These are phyloP conservation scores for Isatis tinctoria DNA, from an alignment of 345 rosid genomes.

Conservation along the genomic window DNA sequence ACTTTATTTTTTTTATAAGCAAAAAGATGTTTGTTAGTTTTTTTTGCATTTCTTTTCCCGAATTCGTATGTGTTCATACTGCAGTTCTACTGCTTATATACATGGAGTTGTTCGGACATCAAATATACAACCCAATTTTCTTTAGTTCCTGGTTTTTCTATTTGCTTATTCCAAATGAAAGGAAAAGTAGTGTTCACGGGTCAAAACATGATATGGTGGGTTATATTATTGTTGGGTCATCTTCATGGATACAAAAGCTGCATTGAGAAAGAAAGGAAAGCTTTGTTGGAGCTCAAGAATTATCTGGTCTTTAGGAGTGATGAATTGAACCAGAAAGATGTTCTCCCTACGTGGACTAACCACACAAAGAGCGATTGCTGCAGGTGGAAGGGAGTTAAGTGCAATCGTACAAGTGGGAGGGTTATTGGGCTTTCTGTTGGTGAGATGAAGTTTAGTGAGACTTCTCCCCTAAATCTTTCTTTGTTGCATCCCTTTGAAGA, in stretches of 20 bases:
- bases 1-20: neutral
- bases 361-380: neutral
- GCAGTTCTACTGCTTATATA: neutral
- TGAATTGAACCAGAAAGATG: too few relatives aligned
- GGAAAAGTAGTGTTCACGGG: neutral
- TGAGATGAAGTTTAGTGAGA: neutral
- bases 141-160: neutral
- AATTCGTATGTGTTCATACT: neutral
- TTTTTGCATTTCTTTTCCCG: neutral
- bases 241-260: neutral
- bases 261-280: neutral
- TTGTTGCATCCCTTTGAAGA: slow-evolving; percentile 7
- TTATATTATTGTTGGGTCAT: neutral
- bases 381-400: neutral
- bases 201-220: neutral
- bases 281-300: slow-evolving; percentile 6
- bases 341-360: neutral
- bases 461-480: neutral
- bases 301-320: too few relatives aligned
- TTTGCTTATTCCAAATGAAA: neutral
- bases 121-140: neutral
- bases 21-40: too few relatives aligned
- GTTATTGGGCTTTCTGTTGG: neutral
- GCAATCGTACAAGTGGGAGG: neutral
- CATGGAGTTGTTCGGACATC: neutral